Percentiles rank a stretch among this genome's conserved stretches.
These are phyloP conservation scores for Tricholoma hemisulphureum DNA, from an alignment of 768 basidiomycete genomes.

Conservation along the genomic window DNA sequence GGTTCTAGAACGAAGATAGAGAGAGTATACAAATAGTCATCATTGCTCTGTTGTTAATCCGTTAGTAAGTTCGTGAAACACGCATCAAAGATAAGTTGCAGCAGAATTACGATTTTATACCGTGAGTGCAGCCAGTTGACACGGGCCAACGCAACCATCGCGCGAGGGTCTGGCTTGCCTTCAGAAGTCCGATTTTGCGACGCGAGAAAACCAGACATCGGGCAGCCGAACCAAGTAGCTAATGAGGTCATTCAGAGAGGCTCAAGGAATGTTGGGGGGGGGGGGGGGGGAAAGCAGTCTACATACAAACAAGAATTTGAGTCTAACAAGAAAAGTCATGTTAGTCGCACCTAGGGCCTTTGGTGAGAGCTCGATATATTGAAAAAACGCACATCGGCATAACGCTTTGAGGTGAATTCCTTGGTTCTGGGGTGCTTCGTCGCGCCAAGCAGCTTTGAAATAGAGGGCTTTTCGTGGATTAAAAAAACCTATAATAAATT, in stretches of 20 bases:
- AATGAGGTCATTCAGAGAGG: not conserved
- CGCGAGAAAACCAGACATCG: constrained; percentile 26
- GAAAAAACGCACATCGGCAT: constrained; percentile 44
- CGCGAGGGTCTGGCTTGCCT: constrained; percentile 36
- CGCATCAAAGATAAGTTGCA: not conserved
- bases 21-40: constrained; percentile 43
- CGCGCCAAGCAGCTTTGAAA: constrained; percentile 40
- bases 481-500: no score
- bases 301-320: constrained; percentile 41
- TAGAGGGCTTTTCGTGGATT: constrained; percentile 36
- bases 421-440: constrained; percentile 40
- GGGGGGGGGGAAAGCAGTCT: not conserved
- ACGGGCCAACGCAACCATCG: constrained; percentile 39
- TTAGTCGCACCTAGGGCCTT: constrained; percentile 1
- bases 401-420: constrained; percentile 40
- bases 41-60: constrained; percentile 31
- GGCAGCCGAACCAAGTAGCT: constrained; percentile 40
- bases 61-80: constrained; percentile 2
- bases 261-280: no score
- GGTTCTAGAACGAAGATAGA: constrained; percentile 40
- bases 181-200: constrained; percentile 4
- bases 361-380: no score
- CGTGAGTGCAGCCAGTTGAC: constrained; percentile 44
- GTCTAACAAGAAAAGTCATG: constrained; percentile 32
- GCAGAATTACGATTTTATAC: constrained; percentile 35